Percentiles rank a stretch among this genome's conserved stretches.
These are phyloP conservation scores for Ilyonectria destructans DNA, from an alignment of 2,329 filamentous ascomycete genomes.

Conservation along the genomic window DNA sequence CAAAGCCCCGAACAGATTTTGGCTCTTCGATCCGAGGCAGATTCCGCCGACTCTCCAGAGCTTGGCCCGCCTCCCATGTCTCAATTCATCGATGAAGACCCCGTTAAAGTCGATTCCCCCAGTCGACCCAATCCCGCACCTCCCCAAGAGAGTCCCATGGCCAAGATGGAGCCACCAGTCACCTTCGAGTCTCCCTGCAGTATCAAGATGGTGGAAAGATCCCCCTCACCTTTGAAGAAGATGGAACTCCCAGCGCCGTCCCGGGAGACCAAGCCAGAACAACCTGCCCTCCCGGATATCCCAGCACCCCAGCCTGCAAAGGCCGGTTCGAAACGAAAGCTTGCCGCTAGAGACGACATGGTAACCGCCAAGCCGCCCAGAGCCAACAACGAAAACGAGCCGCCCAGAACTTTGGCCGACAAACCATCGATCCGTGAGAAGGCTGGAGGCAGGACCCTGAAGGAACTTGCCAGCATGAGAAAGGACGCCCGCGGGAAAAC, in stretches of 20 bases:
- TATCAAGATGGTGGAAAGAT: conserved; percentile 37
- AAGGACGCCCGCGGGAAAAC: conserved; percentile 59
- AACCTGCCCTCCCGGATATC: conserved; percentile 26
- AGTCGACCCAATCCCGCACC: conserved; percentile 42
- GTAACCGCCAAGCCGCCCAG: conserved; percentile 53
- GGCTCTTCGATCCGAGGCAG: conserved; percentile 68
- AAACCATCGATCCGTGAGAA: conserved; percentile 55
- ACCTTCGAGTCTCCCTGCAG: conserved; percentile 51
- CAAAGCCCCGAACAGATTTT: conserved; percentile 74
- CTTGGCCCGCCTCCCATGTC: conserved; percentile 76
- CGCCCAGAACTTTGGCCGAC: conserved; percentile 39
- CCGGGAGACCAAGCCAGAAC: conserved; percentile 12
- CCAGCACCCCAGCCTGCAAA: conserved; percentile 54
- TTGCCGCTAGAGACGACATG: conserved; percentile 69
- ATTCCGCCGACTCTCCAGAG: conserved; percentile 76
- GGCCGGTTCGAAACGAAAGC: conserved; percentile 72
- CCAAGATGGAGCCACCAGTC: conserved; percentile 52
- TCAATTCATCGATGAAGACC: conserved; percentile 71
- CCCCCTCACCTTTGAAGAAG: conserved; percentile 52
- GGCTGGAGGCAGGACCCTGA: conserved; percentile 61
- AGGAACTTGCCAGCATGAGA: conserved; percentile 61
- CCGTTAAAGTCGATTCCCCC: conserved; percentile 69
- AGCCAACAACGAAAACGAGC: conserved; percentile 50
- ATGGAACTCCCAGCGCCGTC: conserved; percentile 20
- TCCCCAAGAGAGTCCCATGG: conserved; percentile 44